Evolutionary conservation across 2,329 filamentous ascomycete species (phyloP), one percentile per base, ranked within the genome.

Genomic region (Clonostachys chloroleuca): DNA sequence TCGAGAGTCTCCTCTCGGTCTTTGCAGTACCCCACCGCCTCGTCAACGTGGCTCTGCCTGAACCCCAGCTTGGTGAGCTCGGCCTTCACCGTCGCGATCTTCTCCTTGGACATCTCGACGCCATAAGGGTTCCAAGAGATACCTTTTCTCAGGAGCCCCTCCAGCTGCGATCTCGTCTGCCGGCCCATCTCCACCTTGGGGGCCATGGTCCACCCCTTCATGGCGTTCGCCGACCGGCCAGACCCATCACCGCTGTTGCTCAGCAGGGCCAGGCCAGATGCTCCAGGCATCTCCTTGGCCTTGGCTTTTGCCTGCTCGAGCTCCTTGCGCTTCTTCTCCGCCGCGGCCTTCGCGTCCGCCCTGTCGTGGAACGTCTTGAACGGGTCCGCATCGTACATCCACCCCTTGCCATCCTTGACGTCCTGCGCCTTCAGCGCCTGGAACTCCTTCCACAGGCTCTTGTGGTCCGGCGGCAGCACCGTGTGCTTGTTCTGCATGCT

Each of bases 401-500:
- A 96, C 1, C 73, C 86, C 44, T 68, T 73, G n/a, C 80, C 91
- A 40, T 89, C 84, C 59, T 84, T 87, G 43, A 89, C 73, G 57
- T 96, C 92, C 55, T 84, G 80, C 53, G 81, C 82, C 68, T 96
- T 97, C 52, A 97, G 71, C 5, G 83, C 79, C 52, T 87, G 81
- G 55, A 99, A 96, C 49, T 92, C 84, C 62, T 95, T 95, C 94
- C 94, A 99, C 40, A 96, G 72, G 53, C 89, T 82, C 60, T 86
- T 87, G 68, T 96, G 95, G 49, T 87, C 88, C 0, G 94, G 94
- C 20, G 94, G 94, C 54, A 99, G 77, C 71, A 92, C 92, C 74
- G 91, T 95, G 62, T 96, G 90, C 58, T 96, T 82, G 62, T 97
- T 97, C 67, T 92, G 91, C 84, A 95, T 95, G 61, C 87, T 96